Evolutionary conservation across 2,329 filamentous ascomycete genomes (phyloP).

Genomic region (Seiridium unicorne): DNA sequence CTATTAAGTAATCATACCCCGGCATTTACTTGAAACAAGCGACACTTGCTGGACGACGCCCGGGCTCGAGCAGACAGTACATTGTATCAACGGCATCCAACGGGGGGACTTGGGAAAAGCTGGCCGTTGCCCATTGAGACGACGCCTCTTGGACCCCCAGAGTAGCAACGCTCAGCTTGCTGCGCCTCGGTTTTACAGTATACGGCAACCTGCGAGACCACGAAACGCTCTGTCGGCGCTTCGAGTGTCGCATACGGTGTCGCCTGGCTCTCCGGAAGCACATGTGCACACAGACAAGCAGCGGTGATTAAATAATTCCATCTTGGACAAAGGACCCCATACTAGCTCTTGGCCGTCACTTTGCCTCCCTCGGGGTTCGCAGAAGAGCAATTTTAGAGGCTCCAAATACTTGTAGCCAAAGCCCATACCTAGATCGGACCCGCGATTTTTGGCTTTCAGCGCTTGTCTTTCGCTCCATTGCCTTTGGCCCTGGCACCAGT

Average conservation of each 20-base stretch:
- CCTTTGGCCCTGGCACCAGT: background rate
- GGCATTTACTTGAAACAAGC: conserved; percentile 2
- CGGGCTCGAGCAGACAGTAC: background rate
- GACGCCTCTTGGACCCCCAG: background rate
- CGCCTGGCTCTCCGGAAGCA: too few species aligned
- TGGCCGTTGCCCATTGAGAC: conserved; percentile 3
- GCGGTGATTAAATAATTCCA: too few species aligned
- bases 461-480: background rate
- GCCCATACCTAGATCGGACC: background rate
- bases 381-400: background rate
- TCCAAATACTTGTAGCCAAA: background rate
- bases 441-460: conserved; percentile 1
- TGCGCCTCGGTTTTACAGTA: too few species aligned
- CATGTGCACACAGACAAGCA: too few species aligned
- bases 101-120: background rate
- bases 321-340: too few species aligned
- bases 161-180: background rate
- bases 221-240: too few species aligned
- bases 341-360: too few species aligned
- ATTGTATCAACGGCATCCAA: background rate
- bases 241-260: too few species aligned
- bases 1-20: background rate
- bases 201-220: too few species aligned
- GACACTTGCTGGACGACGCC: background rate
- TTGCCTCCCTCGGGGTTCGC: background rate